Evolutionary conservation across 73 alveolate species (phyloP).

Genomic region (Paramecium pentaurelia): DNA sequence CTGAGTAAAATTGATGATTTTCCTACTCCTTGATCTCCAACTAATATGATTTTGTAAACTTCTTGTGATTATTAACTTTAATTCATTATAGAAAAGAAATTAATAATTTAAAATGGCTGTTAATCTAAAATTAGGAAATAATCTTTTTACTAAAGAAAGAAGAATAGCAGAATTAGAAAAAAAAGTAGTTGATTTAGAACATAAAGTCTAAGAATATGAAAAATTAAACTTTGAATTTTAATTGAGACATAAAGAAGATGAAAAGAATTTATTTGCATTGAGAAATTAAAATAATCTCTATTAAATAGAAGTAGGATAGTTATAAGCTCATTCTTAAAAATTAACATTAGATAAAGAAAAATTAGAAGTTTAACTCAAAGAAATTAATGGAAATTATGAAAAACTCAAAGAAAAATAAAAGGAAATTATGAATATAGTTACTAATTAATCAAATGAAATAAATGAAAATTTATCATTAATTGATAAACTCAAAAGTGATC

Average conservation of each 20-base stretch:
- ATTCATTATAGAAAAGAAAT: background rate
- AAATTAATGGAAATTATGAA: background rate
- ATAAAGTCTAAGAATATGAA: background rate
- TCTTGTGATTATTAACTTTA: background rate
- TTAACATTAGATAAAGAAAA: background rate
- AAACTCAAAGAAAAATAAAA: background rate
- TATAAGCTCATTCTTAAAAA: background rate
- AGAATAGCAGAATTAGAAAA: background rate
- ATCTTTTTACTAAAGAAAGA: background rate
- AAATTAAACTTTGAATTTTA: background rate
- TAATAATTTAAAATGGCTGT: constrained; percentile 10
- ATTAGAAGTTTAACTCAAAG: background rate
- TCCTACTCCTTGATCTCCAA: constrained; percentile 81
- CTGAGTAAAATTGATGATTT: constrained; percentile 89
- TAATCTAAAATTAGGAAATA: constrained; percentile 11
- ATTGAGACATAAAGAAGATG: background rate
- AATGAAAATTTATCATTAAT: background rate
- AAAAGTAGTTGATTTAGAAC: background rate
- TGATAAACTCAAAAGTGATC: background rate
- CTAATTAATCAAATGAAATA: background rate
- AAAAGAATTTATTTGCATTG: background rate
- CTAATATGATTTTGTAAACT: background rate
- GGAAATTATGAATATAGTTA: background rate
- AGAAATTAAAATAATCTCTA: background rate
- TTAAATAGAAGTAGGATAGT: background rate